phyloP scores from a whole-genome alignment of 2,329 filamentous ascomycete species.

The Pseudopithomyces chartarum region DNA sequence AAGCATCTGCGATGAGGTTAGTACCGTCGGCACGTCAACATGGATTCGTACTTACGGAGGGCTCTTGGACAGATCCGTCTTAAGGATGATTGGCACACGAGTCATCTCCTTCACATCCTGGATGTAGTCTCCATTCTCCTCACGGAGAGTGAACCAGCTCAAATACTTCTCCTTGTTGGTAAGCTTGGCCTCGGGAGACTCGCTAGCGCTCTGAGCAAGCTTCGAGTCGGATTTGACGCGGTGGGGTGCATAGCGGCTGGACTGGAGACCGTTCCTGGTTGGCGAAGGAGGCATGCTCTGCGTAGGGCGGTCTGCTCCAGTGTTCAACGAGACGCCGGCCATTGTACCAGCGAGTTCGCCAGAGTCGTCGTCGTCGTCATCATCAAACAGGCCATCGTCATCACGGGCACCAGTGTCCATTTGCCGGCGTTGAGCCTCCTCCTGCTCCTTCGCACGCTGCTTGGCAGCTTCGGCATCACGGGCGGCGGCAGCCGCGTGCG shows the following conservation, averaged over 20 bases:
- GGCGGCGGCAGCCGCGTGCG: slow-evolving; percentile 75
- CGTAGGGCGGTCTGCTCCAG: slow-evolving; percentile 75
- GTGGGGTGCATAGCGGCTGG: slow-evolving; percentile 69
- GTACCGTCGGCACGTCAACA: slow-evolving; percentile 19
- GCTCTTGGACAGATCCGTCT: slow-evolving; percentile 98
- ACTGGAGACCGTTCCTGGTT: slow-evolving; percentile 71
- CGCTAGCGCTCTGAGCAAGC: slow-evolving; percentile 69
- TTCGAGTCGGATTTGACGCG: slow-evolving; percentile 95
- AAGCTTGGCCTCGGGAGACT: slow-evolving; percentile 78
- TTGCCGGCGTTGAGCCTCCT: slow-evolving; percentile 89
- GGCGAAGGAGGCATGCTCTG: slow-evolving; percentile 96
- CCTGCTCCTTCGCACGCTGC: slow-evolving; percentile 80
- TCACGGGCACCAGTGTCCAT: slow-evolving; percentile 94
- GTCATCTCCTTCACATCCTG: slow-evolving; percentile 99
- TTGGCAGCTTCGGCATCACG: slow-evolving; percentile 83
- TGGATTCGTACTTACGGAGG: slow-evolving; percentile 79
- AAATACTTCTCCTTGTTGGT: slow-evolving; percentile 97
- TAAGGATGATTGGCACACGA: slow-evolving; percentile 93
- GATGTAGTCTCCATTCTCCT: slow-evolving; percentile 94
- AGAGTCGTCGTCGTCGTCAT: slow-evolving; percentile 83
- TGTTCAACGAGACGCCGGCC: slow-evolving; percentile 83
- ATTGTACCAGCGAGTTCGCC: slow-evolving; percentile 90
- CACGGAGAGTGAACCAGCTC: slow-evolving; percentile 83
- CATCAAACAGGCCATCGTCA: slow-evolving; percentile 93
- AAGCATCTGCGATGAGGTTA: slow-evolving; percentile 63